Evolutionary conservation across 129 eudicot species (phyloP).

Genomic region (Glebionis coronaria): DNA sequence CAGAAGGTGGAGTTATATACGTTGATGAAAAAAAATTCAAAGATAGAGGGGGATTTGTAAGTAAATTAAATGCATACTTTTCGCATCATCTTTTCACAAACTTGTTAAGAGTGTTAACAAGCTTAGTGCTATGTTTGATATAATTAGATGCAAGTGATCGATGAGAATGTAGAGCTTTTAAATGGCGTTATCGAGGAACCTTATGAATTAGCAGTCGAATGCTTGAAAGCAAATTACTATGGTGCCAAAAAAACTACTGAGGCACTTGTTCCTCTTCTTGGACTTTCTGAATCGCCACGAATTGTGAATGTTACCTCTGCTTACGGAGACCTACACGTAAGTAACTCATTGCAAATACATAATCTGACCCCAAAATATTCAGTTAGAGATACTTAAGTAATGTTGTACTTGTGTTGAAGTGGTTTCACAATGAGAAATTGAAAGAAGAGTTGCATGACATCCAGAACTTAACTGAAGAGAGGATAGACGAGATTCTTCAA

Average conservation of each 20-base stretch:
- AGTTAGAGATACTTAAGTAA: not conserved
- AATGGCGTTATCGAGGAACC: not conserved
- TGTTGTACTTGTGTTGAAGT: conserved; percentile 1
- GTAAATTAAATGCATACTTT: not conserved
- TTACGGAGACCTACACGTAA: conserved; percentile 14
- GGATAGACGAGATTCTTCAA: conserved; percentile 29
- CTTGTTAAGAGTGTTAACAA: not conserved
- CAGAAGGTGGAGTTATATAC: not conserved
- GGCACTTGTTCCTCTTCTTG: conserved; percentile 34
- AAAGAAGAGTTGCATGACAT: conserved; percentile 24
- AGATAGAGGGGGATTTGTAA: conserved; percentile 18
- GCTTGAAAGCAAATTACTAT: conserved; percentile 26
- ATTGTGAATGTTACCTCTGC: conserved; percentile 25
- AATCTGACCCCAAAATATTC: not conserved
- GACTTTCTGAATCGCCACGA: conserved; percentile 24
- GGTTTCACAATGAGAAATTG: conserved; percentile 28
- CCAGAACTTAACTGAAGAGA: conserved; percentile 33
- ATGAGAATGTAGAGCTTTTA: not conserved
- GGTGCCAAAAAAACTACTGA: conserved; percentile 21
- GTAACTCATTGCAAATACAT: not conserved
- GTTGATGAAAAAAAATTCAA: conserved; percentile 1
- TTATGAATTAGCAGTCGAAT: conserved; percentile 17
- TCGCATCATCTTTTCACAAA: too few relatives aligned
- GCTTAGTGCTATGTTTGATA: not conserved
- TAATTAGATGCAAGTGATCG: conserved; percentile 4